Evolutionary conservation across 352 stramenopile genomes (phyloP), one percentile per base, ranked within the genome.

Genomic region (Phytophthora boehmeriae): DNA sequence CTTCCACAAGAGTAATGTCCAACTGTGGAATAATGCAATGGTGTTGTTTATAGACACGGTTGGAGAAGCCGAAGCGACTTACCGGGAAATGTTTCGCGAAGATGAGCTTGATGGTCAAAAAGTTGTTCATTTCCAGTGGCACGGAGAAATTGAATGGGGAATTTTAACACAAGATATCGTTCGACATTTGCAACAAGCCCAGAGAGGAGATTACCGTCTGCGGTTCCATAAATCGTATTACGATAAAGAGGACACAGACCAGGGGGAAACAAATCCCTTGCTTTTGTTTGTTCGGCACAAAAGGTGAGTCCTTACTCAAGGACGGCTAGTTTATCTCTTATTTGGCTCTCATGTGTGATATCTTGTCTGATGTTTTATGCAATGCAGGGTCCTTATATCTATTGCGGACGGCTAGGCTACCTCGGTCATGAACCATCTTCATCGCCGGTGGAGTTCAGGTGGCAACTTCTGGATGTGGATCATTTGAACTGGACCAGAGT

Each of bases 71-170:
- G 34, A 41, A 4, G 4, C 16, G 34, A 41, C 11, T 13, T 88
- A 89, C 58, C 61, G 78, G 22, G 87, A 86, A 27, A 57, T 68
- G 20, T 89, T 89, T 58, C 68, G 68, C 28, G 47, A 86, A 4
- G 55, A 68, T n/a, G 43, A 53, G 4, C 41, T 44, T 2, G 57
- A 63, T 19, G 60, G 34, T 32, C 16, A 22, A 0, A 32, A 8
- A 22, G 46, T 44, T 0, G 76, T 91, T 13, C 66, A 83, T 62
- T 88, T 91, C 56, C 68, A 74, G 27, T 89, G 82, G 82, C 87
- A 86, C 35, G 78, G 68, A 13, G 74, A 78, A 49, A 60, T 44
- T 9, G 57, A 65, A 1, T 74, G 72, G 47, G 53, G 74, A 17
- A 36, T 69, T 1, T 60, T 70, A 4, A 71, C 72, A 5, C 67